Evolutionary conservation across 176 grass and related monocot species (phyloP).

Genomic region (Puya raimondii): DNA sequence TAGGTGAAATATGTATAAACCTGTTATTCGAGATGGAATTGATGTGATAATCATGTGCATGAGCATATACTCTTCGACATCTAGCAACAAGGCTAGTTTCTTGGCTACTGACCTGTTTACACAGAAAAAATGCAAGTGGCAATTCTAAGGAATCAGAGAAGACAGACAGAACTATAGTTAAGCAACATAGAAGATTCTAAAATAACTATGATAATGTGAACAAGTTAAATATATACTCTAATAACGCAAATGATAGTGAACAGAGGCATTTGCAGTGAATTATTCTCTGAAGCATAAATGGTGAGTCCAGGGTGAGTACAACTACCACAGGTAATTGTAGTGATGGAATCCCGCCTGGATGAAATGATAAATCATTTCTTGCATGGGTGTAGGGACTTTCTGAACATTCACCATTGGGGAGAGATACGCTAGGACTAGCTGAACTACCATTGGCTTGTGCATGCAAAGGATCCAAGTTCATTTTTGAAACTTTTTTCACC

Average conservation of each 20-base stretch:
- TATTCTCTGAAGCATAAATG: too few species aligned
- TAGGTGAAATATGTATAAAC: conserved; percentile 29
- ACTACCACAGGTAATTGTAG: conserved; percentile 88
- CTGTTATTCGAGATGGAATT: conserved; percentile 99
- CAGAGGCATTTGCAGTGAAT: background rate
- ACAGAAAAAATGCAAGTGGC: conserved; percentile 13
- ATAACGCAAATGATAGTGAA: background rate
- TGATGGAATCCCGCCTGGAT: conserved; percentile 32
- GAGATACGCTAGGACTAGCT: conserved; percentile 13
- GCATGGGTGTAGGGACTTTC: conserved; percentile 6
- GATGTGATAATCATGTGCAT: conserved; percentile 99
- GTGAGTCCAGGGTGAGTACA: conserved; percentile 32
- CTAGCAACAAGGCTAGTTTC: conserved; percentile 62
- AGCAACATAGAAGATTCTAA: background rate
- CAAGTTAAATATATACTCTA: background rate
- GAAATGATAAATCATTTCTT: conserved; percentile 18
- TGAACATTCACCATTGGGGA: conserved; percentile 47
- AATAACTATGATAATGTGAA: background rate
- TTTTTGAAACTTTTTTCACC: conserved; percentile 75
- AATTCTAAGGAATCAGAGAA: background rate
- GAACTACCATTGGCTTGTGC: conserved; percentile 41
- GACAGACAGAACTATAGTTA: conserved; percentile 1
- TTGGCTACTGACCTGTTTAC: conserved; percentile 52
- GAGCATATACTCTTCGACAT: conserved; percentile 84
- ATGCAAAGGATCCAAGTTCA: conserved; percentile 59